Conservation (phyloP, 2,329 filamentous ascomycete species). For the Fusarium compactum region DNA sequence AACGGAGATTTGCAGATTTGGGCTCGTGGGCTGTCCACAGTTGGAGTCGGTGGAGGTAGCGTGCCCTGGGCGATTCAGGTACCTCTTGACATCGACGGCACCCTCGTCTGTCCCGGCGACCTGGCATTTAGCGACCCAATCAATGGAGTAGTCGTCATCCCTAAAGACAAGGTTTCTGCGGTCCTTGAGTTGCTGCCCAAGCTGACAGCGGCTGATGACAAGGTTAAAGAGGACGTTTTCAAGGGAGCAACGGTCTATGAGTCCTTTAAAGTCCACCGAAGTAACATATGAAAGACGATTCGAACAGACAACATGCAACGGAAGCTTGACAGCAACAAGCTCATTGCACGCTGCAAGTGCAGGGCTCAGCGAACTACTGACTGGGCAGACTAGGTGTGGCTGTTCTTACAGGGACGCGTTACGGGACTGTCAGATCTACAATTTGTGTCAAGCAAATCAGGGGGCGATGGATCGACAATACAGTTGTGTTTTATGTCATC, state of each 20-base stretch:
- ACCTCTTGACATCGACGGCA: slow-evolving; percentile 58
- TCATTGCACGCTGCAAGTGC: background rate
- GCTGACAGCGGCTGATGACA: slow-evolving; percentile 65
- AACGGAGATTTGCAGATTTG: slow-evolving; percentile 59
- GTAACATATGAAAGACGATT: slow-evolving; percentile 46
- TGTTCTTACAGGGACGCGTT: slow-evolving; percentile 1
- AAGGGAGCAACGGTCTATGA: slow-evolving; percentile 72
- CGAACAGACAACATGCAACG: background rate
- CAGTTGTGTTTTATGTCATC: slow-evolving; percentile 49
- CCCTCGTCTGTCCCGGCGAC: slow-evolving; percentile 67
- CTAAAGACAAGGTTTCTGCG: slow-evolving; percentile 67
- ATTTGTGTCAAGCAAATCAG: slow-evolving; percentile 24
- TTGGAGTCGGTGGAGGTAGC: slow-evolving; percentile 68
- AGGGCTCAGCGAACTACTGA: background rate
- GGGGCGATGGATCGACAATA: slow-evolving; percentile 29
- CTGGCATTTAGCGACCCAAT: slow-evolving; percentile 75
- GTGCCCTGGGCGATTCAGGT: slow-evolving; percentile 67
- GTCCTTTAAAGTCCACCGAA: slow-evolving; percentile 71
- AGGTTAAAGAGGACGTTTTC: slow-evolving; percentile 73
- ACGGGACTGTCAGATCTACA: slow-evolving; percentile 20
- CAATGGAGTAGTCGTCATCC: slow-evolving; percentile 79
- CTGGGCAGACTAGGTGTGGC: slow-evolving; percentile 2
- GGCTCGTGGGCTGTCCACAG: slow-evolving; percentile 67
- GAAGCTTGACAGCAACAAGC: background rate
- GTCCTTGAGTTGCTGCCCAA: slow-evolving; percentile 71